Evolutionary conservation across 75 land plant genomes (phyloP), one percentile per base, ranked within the genome.

Genomic region (Isoetes taiwanensis): DNA sequence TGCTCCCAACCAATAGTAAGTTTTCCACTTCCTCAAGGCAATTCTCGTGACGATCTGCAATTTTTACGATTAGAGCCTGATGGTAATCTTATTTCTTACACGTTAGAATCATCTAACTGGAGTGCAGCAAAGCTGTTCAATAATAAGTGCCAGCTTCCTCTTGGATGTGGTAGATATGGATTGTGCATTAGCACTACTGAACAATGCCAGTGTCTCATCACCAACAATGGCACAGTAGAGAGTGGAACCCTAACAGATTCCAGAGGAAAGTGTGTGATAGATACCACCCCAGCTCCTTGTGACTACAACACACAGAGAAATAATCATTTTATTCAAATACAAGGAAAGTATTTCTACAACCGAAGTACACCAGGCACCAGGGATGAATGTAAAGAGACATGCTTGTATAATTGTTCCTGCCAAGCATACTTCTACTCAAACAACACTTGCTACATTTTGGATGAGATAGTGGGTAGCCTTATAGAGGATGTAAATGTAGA

Each of bases 151-250:
- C 16, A 19, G 50, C 50, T 46, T 5, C 50, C 50, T 16, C 50
- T 46, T 6, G 6, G 21, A 6, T 46, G 50, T n/a, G 50, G 50
- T 8, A 5, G 5, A 6, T 46, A 46, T 46, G 50, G 50, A 4
- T 6, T 46, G 5, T 46, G 50, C 19, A 4, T 3, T n/a, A 23
- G 25, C 25, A n/a, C 50, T n/a, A 23, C 25, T 19, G 50, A 23
- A 23, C 16, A 46, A 46, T 46, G 50, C 50, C 50, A 23, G 16
- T 46, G 50, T n/a, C 12, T 46, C n/a, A n/a, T n/a, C n/a, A n/a
- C n/a, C n/a, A 23, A 4, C 16, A 16, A 6, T 23, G 16, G n/a
- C 21, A 5, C 50, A 19, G 50, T 19, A 23, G 16, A 4, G 5
- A 19, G 16, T 46, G 38, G 38, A 9, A 23, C 12, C 21, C 19